Base-by-base conservation (phyloP, 2,329 filamentous ascomycete genomes). In the Colletotrichum tamarilloi region DNA sequence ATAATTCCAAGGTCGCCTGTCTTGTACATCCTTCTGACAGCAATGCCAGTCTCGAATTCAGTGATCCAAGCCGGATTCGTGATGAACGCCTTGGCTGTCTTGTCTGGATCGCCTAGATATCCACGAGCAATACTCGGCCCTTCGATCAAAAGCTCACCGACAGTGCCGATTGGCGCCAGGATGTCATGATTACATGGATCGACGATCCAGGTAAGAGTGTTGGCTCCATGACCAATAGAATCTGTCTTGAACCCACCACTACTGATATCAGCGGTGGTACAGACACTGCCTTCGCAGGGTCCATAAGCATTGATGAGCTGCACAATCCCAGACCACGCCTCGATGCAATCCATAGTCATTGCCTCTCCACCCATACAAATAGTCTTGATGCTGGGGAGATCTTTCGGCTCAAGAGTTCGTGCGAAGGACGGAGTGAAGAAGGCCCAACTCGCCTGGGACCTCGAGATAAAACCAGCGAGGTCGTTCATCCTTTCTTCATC, bases 401-500 rank as follows among this genome's bases (percentile, higher is more conserved):
- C 67, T 9, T 6, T 22, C 7, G 70, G 67, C 3, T 73, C 42
- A 30, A 73, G 42, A 2, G 70, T 70, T 42, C 70, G 42, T 38
- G 67, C 67, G 35, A 73, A 65, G 3, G 70, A 73, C 4, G 70
- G 67, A 5, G 67, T 73, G 26, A 73, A 73, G 19, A 71, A 70
- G 7, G 70, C 70, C 70, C 70, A 73, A 7, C 70, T 38, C 12
- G 67, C 70, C 12, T 26, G 53, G 5, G 69, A 72, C 19, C 22
- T 30, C 19, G 58, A 16, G n/a, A 72, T 28, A 26, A 70, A 70
- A 6, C 46, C 56, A 2, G 52, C 38, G 9, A 74, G 72, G 58
- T 82, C 76, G 56, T 82, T 82, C 70, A 82, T 76, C 1, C 82
- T 78, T 22, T 83, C 77, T 11, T 81, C 78, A 11, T 84, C 82